Conservation (phyloP, 352 stramenopile species). For the Plasmopara viticola region DNA sequence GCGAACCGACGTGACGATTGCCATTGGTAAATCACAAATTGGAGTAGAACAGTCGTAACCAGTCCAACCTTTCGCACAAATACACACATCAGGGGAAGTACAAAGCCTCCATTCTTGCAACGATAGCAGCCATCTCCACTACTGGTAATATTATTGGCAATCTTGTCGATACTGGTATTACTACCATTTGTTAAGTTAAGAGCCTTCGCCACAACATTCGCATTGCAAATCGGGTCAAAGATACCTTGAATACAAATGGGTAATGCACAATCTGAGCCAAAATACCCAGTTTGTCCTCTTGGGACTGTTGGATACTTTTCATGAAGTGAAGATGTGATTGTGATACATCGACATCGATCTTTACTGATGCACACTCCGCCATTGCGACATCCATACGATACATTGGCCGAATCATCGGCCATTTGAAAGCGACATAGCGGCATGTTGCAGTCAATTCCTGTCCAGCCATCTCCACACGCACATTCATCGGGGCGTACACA, state of each 20-base stretch:
- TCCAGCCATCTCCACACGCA: constrained; percentile 88
- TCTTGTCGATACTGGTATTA: constrained; percentile 24
- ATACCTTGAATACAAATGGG: constrained; percentile 93
- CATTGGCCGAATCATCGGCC: constrained; percentile 37
- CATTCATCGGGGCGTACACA: constrained; percentile 91
- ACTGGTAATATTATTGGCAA: constrained; percentile 23
- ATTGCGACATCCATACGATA: constrained; percentile 85
- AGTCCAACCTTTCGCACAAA: constrained; percentile 89
- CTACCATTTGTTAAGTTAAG: constrained; percentile 19
- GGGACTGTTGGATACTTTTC: constrained; percentile 64
- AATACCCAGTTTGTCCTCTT: constrained; percentile 87
- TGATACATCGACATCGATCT: constrained; percentile 90
- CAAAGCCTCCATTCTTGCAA: constrained; percentile 92
- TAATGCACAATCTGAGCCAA: constrained; percentile 91
- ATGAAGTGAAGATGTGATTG: constrained; percentile 79
- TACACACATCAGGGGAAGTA: constrained; percentile 85
- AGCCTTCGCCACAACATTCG: constrained; percentile 33
- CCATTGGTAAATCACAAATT: constrained; percentile 70
- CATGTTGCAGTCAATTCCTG: constrained; percentile 92
- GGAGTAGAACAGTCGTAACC: constrained; percentile 93
- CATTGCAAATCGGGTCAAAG: constrained; percentile 89
- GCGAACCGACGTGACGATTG: constrained; percentile 50
- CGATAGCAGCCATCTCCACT: constrained; percentile 89
- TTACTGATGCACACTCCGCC: constrained; percentile 89
- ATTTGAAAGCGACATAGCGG: constrained; percentile 88